phyloP scores from a whole-genome alignment of 306 rosid genomes.

The Vigna radiata region DNA sequence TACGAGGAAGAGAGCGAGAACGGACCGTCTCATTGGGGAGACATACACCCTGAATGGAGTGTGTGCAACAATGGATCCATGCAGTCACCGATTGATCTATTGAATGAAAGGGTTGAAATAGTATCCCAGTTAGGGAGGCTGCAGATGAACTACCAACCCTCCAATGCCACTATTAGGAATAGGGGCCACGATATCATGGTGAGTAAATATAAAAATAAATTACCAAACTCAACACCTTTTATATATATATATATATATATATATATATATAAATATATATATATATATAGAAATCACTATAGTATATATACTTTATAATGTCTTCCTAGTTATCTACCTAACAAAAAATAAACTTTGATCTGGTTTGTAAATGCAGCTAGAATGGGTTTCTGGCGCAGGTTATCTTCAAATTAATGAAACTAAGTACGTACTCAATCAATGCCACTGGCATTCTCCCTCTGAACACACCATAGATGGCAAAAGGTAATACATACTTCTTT shows the following conservation, averaged over 20 bases:
- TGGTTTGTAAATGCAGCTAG: conserved; percentile 50
- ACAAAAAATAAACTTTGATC: background rate
- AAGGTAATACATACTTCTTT: conserved; percentile 25
- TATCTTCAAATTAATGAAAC: conserved; percentile 57
- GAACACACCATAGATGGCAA: conserved; percentile 68
- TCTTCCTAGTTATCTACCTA: background rate
- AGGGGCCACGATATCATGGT: conserved; percentile 80
- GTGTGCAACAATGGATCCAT: conserved; percentile 57
- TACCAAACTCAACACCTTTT: too few species aligned
- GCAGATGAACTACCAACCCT: conserved; percentile 47
- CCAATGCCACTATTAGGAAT: conserved; percentile 68
- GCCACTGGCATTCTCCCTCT: conserved; percentile 82
- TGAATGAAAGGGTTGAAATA: conserved; percentile 54
- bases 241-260: background rate
- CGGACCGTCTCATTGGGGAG: conserved; percentile 74
- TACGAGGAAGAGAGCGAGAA: conserved; percentile 46
- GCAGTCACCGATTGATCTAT: conserved; percentile 82
- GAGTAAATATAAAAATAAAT: background rate
- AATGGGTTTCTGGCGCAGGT: conserved; percentile 58
- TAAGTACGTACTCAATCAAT: conserved; percentile 53
- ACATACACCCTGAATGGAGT: conserved; percentile 61
- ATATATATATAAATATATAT: background rate
- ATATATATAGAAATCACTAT: background rate
- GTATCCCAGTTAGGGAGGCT: conserved; percentile 49
- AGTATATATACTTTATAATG: too few species aligned